Evolutionary conservation across 352 stramenopile genomes (phyloP), one percentile per base, ranked within the genome.

Genomic region (Pythium monospermum): DNA sequence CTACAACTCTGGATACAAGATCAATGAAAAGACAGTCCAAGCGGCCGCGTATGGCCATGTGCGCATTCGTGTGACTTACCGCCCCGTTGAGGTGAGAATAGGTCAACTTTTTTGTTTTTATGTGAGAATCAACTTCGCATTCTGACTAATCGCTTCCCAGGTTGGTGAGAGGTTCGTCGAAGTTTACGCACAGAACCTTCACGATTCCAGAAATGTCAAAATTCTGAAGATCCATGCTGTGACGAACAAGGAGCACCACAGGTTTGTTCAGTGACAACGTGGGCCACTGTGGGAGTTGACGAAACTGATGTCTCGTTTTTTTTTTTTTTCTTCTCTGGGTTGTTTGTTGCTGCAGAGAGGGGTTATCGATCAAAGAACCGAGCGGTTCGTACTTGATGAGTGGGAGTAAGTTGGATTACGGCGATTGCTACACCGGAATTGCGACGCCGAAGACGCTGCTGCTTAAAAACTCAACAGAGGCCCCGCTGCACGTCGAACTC

Each of bases 201-300:
- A 95, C 27, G 82, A 95, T 44, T 75, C 79, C 4, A 64, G 83
- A 35, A 95, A 95, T 47, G 71, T 92, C 4, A 95, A 94, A 38
- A 89, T 75, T n/a, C 62, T 95, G 4, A 85, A 73, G 38, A 87
- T 95, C 16, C 85, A 95, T 52, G 77, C 83, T 6, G 83, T 93
- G 18, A 90, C 83, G 19, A 92, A 90, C 66, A 88, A 93, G 54
- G 85, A 95, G 41, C 85, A 94, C 31, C 85, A 95, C 57, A 72
- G 83, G 83, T 94, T 57, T 45, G 23, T 36, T n/a, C n/a, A 19
- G 25, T 31, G n/a, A n/a, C n/a, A n/a, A n/a, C n/a, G n/a, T n/a
- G n/a, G n/a, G n/a, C n/a, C n/a, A n/a, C n/a, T n/a, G n/a, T n/a
- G n/a, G n/a, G n/a, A n/a, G n/a, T n/a, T n/a, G n/a, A 15, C 23